Evolutionary conservation across 345 rosid genomes (phyloP).

Genomic region (Erysimum cheiranthoides): DNA sequence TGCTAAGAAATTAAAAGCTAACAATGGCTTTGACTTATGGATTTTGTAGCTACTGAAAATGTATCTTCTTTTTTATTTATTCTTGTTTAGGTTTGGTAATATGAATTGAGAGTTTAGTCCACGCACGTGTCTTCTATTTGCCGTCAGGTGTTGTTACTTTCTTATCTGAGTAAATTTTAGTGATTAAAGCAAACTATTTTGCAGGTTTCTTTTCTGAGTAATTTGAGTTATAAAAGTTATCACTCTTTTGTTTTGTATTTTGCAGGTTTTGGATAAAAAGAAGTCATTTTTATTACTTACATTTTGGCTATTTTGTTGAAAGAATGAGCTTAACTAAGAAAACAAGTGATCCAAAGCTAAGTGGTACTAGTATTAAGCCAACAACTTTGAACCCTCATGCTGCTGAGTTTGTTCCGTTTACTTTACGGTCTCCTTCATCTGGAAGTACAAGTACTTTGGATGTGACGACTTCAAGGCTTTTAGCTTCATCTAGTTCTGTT

Average conservation of each 20-base stretch:
- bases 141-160: slow-evolving; percentile 21
- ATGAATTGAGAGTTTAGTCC: slow-evolving; percentile 22
- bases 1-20: slow-evolving; percentile 7
- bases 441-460: slow-evolving; percentile 56
- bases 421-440: slow-evolving; percentile 66
- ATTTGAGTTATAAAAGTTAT: slow-evolving; percentile 4
- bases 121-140: slow-evolving; percentile 27
- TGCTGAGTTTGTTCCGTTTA: slow-evolving; percentile 88
- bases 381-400: slow-evolving; percentile 94
- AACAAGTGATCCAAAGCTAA: slow-evolving; percentile 66
- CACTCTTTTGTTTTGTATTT: slow-evolving; percentile 22
- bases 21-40: slow-evolving; percentile 28
- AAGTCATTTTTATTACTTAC: slow-evolving; percentile 14
- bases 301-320: slow-evolving; percentile 36
- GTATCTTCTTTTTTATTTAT: background rate
- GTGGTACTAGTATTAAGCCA: slow-evolving; percentile 54
- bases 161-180: slow-evolving; percentile 15
- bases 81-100: slow-evolving; percentile 10
- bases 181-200: slow-evolving; percentile 40
- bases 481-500: slow-evolving; percentile 56
- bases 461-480: slow-evolving; percentile 50
- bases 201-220: slow-evolving; percentile 52
- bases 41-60: slow-evolving; percentile 29
- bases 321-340: slow-evolving; percentile 93
- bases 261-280: slow-evolving; percentile 76